Evolutionary conservation across 768 basidiomycete species (phyloP).

Genomic region (Psilocybe sp.): DNA sequence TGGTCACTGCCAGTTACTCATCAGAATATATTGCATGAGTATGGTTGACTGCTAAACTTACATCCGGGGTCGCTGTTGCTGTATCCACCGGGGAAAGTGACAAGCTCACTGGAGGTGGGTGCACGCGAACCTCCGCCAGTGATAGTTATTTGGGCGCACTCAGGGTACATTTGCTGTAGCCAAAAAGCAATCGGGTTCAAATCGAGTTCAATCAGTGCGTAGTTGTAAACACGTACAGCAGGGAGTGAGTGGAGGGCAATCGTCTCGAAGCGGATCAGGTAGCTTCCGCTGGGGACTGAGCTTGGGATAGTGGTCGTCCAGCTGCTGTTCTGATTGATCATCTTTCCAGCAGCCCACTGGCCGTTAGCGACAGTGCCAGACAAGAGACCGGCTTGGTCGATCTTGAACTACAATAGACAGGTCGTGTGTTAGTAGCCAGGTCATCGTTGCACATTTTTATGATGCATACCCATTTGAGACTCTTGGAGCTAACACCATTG

Average conservation of each 20-base stretch:
- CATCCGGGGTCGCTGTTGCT: slow-evolving; percentile 40
- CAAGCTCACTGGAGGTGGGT: slow-evolving; percentile 41
- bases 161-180: slow-evolving; percentile 65
- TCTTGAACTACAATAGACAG: slow-evolving; percentile 35
- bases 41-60: slow-evolving; percentile 7
- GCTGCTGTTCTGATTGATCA: slow-evolving; percentile 41
- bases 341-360: slow-evolving; percentile 39
- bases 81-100: slow-evolving; percentile 46
- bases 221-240: slow-evolving; percentile 33
- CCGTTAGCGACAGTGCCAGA: slow-evolving; percentile 38
- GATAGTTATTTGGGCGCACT: slow-evolving; percentile 45
- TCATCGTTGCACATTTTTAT: not conserved
- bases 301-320: slow-evolving; percentile 46
- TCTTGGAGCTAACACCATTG: slow-evolving; percentile 33
- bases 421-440: not conserved
- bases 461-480: slow-evolving; percentile 38
- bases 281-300: slow-evolving; percentile 40
- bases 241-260: slow-evolving; percentile 50
- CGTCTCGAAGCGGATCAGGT: slow-evolving; percentile 49
- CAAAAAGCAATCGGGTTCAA: not conserved
- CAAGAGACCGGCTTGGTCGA: slow-evolving; percentile 44
- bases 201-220: too few relatives aligned
- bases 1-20: slow-evolving; percentile 28
- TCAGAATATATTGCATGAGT: too few relatives aligned
- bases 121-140: slow-evolving; percentile 37